Evolutionary conservation across 2,329 filamentous ascomycete species (phyloP).

Genomic region (Neonectria magnoliae): DNA sequence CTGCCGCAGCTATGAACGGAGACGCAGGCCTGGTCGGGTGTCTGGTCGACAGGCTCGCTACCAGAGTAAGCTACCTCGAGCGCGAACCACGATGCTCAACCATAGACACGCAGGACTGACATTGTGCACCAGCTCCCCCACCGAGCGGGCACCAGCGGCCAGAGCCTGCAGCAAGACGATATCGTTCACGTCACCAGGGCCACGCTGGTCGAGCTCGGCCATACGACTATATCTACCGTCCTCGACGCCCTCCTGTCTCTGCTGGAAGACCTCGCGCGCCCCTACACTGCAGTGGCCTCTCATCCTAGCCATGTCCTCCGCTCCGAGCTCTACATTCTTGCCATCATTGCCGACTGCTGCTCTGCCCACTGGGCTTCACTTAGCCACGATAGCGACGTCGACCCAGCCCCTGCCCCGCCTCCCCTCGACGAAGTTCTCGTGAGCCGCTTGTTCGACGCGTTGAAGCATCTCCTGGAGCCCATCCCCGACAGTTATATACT

Average conservation of each 20-base stretch:
- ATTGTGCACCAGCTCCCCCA: slow-evolving; percentile 68
- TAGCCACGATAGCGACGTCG: slow-evolving; percentile 41
- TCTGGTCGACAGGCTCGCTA: slow-evolving; percentile 70
- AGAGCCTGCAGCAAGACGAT: slow-evolving; percentile 69
- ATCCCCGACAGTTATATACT: slow-evolving; percentile 67
- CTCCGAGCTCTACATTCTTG: slow-evolving; percentile 72
- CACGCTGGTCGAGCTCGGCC: slow-evolving; percentile 70
- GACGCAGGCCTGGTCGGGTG: slow-evolving; percentile 69
- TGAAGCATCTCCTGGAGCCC: slow-evolving; percentile 67
- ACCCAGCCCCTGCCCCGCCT: slow-evolving; percentile 43
- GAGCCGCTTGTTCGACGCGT: slow-evolving; percentile 62
- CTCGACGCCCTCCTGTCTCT: slow-evolving; percentile 66
- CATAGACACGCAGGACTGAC: slow-evolving; percentile 24
- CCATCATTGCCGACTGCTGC: slow-evolving; percentile 72
- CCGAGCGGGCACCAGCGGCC: slow-evolving; percentile 66
- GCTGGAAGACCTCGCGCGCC: slow-evolving; percentile 67
- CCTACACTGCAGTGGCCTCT: slow-evolving; percentile 60
- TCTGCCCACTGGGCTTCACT: slow-evolving; percentile 66
- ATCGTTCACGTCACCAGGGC: slow-evolving; percentile 68
- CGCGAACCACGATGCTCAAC: slow-evolving; percentile 2
- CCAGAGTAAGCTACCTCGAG: slow-evolving; percentile 61
- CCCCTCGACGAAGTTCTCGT: slow-evolving; percentile 62
- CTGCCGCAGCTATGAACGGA: slow-evolving; percentile 60
- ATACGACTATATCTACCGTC: slow-evolving; percentile 62
- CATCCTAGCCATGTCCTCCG: slow-evolving; percentile 70